phyloP scores from a whole-genome alignment of 2,329 filamentous ascomycete genomes.

The Thelonectria blattea region DNA sequence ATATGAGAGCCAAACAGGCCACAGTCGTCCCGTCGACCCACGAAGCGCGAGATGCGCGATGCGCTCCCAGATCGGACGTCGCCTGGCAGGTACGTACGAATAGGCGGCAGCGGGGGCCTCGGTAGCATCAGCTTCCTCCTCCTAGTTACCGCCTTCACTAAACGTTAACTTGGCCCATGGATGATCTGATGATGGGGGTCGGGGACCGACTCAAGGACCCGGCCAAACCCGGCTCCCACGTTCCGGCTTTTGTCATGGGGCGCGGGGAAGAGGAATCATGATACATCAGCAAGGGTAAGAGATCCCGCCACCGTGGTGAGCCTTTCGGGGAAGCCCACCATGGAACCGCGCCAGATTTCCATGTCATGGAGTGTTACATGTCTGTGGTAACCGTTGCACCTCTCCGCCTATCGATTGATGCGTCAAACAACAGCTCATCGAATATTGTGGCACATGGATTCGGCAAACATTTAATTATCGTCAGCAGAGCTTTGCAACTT shows the following conservation, averaged over 20 bases:
- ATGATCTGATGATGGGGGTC: constrained; percentile 32
- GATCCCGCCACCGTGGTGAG: constrained; percentile 22
- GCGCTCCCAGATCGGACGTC: neutral
- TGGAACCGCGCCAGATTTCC: neutral
- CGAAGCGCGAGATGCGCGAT: constrained; percentile 9
- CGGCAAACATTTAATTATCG: neutral
- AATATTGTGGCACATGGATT: neutral
- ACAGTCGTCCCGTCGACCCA: constrained; percentile 20
- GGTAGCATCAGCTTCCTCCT: constrained; percentile 18
- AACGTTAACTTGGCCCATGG: neutral
- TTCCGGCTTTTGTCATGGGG: constrained; percentile 24
- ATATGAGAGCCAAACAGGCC: constrained; percentile 16
- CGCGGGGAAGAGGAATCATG: constrained; percentile 20
- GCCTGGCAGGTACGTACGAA: neutral
- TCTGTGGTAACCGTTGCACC: neutral
- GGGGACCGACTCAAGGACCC: constrained; percentile 8
- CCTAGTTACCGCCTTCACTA: neutral
- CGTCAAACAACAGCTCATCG: neutral
- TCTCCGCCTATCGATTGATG: neutral
- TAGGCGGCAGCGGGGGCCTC: constrained; percentile 25
- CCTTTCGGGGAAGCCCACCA: constrained; percentile 15
- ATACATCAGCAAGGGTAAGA: constrained; percentile 1
- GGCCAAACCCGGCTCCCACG: constrained; percentile 28
- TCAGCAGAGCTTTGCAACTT: neutral
- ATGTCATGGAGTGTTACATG: neutral